Evolutionary conservation across 2,329 filamentous ascomycete species (phyloP), one percentile per base, ranked within the genome.

Genomic region (Diaporthe capsici): DNA sequence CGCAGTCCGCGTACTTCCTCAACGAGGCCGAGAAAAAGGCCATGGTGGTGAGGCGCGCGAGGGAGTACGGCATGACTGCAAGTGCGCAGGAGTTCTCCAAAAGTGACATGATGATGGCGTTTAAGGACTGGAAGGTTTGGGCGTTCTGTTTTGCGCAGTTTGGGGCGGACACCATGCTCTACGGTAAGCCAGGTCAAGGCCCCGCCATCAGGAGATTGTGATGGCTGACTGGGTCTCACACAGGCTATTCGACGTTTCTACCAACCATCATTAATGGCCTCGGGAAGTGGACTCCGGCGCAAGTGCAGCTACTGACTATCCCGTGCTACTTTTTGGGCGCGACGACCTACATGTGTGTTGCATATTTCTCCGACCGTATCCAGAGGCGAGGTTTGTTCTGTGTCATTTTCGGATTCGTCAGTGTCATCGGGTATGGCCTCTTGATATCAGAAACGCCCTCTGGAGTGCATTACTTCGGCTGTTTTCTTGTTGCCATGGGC

Each of bases 121-220:
- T 94, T 76, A 88, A 86, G 77, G 94, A 96, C 83, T 95, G 93
- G 93, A 95, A 94, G 81, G 90, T 94, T 34, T 95, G 92, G 88
- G 84, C 88, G 1, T 95, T 95, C 81, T 92, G 89, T 77, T 82
- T 91, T 51, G 93, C 87, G 7, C 93, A 95, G 81, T 95, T 95
- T 80, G 93, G 93, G 6, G 88, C 89, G 22, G 93, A 95, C 80
- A 94, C 92, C 1, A 94, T 95, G 90, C 87, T 96, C 0, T 96
- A 96, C 80, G 88, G 71, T 84, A 55, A 80, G 82, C 73, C n/a
- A 31, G 28, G 25, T n/a, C 42, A 22, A 65, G 7, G 17, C 25
- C 1, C 42, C 5, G 7, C 8, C 44, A 25, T 22, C 20, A 47
- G 17, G 25, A 37, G 31, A 8, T 15, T 12, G 3, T 3, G 3